Conservation (phyloP, 768 basidiomycete genomes). For the Xanthoconium stramineum region DNA sequence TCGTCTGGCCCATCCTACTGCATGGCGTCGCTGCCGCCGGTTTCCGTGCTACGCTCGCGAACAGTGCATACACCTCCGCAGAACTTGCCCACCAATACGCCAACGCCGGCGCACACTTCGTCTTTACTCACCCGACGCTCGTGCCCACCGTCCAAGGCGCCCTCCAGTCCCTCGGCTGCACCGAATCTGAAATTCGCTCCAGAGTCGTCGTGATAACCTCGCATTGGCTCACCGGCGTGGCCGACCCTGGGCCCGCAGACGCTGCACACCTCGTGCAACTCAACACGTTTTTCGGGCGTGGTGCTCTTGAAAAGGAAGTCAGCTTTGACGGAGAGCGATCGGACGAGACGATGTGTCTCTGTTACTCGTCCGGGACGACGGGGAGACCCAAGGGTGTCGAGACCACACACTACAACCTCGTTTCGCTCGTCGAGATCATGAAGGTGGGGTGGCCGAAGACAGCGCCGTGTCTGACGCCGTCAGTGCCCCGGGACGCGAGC, state of each 20-base stretch:
- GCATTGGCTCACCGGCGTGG: slow-evolving; percentile 39
- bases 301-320: slow-evolving; percentile 51
- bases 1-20: slow-evolving; percentile 52
- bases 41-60: slow-evolving; percentile 66
- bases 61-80: slow-evolving; percentile 60
- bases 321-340: slow-evolving; percentile 49
- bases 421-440: slow-evolving; percentile 54
- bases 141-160: slow-evolving; percentile 54
- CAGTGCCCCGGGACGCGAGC: not conserved
- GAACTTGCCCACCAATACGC: slow-evolving; percentile 73
- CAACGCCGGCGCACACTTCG: slow-evolving; percentile 61
- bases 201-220: slow-evolving; percentile 56
- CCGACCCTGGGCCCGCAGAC: slow-evolving; percentile 32
- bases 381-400: slow-evolving; percentile 74
- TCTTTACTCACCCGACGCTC: slow-evolving; percentile 66
- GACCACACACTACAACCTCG: slow-evolving; percentile 71
- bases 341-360: slow-evolving; percentile 61
- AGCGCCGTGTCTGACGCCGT: slow-evolving; percentile 25
- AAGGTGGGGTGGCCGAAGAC: slow-evolving; percentile 41
- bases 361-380: slow-evolving; percentile 69
- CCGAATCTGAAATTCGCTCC: slow-evolving; percentile 43
- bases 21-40: slow-evolving; percentile 58
- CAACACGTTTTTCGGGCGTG: slow-evolving; percentile 49
- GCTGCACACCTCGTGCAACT: slow-evolving; percentile 36
- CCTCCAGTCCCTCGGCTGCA: slow-evolving; percentile 49